phyloP scores from a whole-genome alignment of 805 yeast species.

The Cyberlindnera lachancei region DNA sequence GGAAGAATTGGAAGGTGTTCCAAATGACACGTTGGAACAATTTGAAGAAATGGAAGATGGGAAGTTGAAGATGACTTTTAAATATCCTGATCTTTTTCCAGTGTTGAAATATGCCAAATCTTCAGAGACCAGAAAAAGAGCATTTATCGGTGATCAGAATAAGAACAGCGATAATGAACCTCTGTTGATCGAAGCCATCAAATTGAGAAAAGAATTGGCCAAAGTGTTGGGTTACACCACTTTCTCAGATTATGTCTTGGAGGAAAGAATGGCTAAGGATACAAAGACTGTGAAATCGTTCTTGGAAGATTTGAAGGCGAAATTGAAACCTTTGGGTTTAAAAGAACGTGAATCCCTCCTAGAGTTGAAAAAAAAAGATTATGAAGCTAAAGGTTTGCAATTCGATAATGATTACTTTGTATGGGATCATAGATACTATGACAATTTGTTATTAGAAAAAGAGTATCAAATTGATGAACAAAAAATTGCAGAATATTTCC shows the following conservation, averaged over 20 bases:
- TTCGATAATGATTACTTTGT: slow-evolving; percentile 40
- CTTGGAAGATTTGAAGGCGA: slow-evolving; percentile 51
- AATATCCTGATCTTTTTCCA: slow-evolving; percentile 75
- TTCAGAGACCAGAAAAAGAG: slow-evolving; percentile 57
- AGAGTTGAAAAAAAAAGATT: slow-evolving; percentile 47
- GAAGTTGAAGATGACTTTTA: slow-evolving; percentile 60
- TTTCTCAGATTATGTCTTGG: slow-evolving; percentile 65
- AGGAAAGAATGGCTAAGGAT: slow-evolving; percentile 74
- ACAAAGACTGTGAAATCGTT: slow-evolving; percentile 54
- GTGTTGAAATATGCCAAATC: slow-evolving; percentile 64
- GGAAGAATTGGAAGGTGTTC: slow-evolving; percentile 69
- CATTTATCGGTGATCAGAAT: slow-evolving; percentile 61
- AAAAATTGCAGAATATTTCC: slow-evolving; percentile 71
- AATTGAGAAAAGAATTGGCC: slow-evolving; percentile 56
- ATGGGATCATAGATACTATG: slow-evolving; percentile 72
- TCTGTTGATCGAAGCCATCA: slow-evolving; percentile 51
- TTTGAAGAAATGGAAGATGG: slow-evolving; percentile 43
- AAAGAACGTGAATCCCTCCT: slow-evolving; percentile 44
- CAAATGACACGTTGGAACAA: slow-evolving; percentile 51
- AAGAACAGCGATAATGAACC: slow-evolving; percentile 60
- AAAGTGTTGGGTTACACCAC: slow-evolving; percentile 55
- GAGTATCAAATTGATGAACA: slow-evolving; percentile 67
- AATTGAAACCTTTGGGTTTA: slow-evolving; percentile 52
- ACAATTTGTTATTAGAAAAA: slow-evolving; percentile 56
- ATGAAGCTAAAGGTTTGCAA: slow-evolving; percentile 34